Evolutionary conservation across 306 rosid species (phyloP), one percentile per base, ranked within the genome.

Genomic region (Vigna reflexopilosa): DNA sequence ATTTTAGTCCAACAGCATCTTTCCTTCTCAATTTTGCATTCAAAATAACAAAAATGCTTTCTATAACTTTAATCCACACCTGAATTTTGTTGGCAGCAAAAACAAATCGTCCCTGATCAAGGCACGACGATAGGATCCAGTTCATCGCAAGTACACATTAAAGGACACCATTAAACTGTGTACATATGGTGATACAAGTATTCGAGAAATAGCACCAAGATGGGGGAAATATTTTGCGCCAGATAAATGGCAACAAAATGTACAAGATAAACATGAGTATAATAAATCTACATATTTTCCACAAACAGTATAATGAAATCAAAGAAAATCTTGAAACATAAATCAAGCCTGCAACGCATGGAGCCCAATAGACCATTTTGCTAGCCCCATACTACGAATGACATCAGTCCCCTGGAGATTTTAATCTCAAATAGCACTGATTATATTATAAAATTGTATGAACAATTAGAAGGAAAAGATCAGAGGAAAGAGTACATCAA

Each of bases 401-500:
- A 67, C 42, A 71, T 67, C 55, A 13, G 3, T 32, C 19, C 48
- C 66, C n/a, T 28, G 20, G 14, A 20, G 10, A 16, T 38, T 68
- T 20, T 63, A 74, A 75, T 40, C 28, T 44, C 12, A 48, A 50
- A 49, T 15, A 24, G 20, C 16, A 22, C 19, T 44, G 30, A 44
- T n/a, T 63, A 44, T 16, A 44, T 24, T 14, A 5, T 49, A 47
- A 32, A 6, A 28, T 55, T 15, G 11, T 55, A 9, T 55, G 61
- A 55, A 42, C 48, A 74, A 67, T 54, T 54, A 5, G 20, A 24
- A 2, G 71, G 9, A 19, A 13, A 45, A 59, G 13, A 40, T 57
- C 22, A 10, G 42, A 40, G 55, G 57, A 69, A 12, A 73, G 69
- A 77, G 34, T 75, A 36, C 56, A 70, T 44, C 32, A 62, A 47